phyloP scores from a whole-genome alignment of 2,329 filamentous ascomycete species.

The Pseudonectria buxi region DNA sequence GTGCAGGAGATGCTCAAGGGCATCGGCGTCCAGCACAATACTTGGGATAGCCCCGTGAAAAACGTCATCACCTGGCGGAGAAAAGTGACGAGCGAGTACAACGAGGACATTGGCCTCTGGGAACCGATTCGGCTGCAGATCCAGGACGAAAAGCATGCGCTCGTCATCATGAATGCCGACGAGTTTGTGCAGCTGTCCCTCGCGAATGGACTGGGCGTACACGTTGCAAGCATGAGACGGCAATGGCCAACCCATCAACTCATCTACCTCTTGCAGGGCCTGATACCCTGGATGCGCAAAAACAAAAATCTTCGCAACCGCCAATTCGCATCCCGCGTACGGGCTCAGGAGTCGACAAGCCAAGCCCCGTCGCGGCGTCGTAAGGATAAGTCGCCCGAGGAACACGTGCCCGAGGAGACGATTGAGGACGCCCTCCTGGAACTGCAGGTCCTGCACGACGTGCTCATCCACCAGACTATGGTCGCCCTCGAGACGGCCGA shows the following conservation, averaged over 20 bases:
- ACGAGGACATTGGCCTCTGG: conserved; percentile 56
- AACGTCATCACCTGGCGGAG: conserved; percentile 61
- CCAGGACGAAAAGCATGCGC: conserved; percentile 51
- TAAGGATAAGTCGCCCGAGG: conserved; percentile 34
- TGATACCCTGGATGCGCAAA: conserved; percentile 59
- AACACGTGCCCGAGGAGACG: conserved; percentile 58
- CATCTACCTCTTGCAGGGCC: conserved; percentile 68
- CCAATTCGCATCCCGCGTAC: conserved; percentile 59
- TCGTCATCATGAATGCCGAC: conserved; percentile 55
- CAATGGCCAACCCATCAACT: conserved; percentile 47
- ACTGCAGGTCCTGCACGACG: conserved; percentile 60
- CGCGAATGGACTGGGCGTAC: conserved; percentile 46
- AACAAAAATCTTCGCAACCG: conserved; percentile 62
- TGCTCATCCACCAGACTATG: conserved; percentile 63
- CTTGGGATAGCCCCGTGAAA: conserved; percentile 39
- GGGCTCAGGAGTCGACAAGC: conserved; percentile 31
- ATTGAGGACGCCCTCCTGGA: conserved; percentile 66
- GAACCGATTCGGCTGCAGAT: conserved; percentile 51
- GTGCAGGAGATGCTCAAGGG: conserved; percentile 44
- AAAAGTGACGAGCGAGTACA: conserved; percentile 57
- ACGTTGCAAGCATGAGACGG: conserved; percentile 49
- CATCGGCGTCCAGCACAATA: conserved; percentile 40
- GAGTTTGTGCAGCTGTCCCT: conserved; percentile 59
- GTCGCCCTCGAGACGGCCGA: conserved; percentile 57
- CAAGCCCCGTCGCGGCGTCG: conserved; percentile 25